Evolutionary conservation across 371 early-diverging fungal genomes (phyloP).

Genomic region (Dipsacomyces acuminosporus): DNA sequence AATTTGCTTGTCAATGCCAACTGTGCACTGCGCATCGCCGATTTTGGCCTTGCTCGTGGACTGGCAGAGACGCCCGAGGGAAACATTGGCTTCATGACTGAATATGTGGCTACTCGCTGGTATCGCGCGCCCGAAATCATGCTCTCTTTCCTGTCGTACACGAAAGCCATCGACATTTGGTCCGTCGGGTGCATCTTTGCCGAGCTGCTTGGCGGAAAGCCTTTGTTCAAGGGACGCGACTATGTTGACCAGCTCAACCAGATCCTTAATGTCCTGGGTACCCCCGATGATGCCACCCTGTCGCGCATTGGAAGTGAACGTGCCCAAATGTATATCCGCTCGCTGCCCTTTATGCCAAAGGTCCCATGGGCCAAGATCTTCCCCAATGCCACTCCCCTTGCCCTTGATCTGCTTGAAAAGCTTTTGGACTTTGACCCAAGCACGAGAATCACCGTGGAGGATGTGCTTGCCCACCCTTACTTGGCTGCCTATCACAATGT

Average conservation of each 20-base stretch:
- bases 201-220: constrained; percentile 87
- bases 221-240: constrained; percentile 86
- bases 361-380: constrained; percentile 81
- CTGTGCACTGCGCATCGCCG: constrained; percentile 95
- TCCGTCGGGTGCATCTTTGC: constrained; percentile 97
- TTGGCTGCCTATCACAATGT: constrained; percentile 80
- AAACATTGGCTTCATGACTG: constrained; percentile 90
- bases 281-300: constrained; percentile 93
- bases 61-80: constrained; percentile 79
- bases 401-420: constrained; percentile 83
- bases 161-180: constrained; percentile 98
- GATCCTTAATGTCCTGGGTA: constrained; percentile 94
- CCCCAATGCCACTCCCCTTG: constrained; percentile 67
- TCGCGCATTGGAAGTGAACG: constrained; percentile 59
- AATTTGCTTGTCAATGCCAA: constrained; percentile 97
- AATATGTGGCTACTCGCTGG: constrained; percentile 98
- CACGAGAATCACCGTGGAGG: constrained; percentile 89
- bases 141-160: constrained; percentile 89
- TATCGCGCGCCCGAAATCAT: constrained; percentile 98
- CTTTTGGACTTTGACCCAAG: constrained; percentile 93
- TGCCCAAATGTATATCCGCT: constrained; percentile 93
- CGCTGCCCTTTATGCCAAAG: constrained; percentile 81
- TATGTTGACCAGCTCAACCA: constrained; percentile 98
- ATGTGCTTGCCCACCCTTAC: constrained; percentile 89
- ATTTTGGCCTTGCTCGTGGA: constrained; percentile 93